Conservation (phyloP, 805 yeast genomes). For the Candida pini region DNA sequence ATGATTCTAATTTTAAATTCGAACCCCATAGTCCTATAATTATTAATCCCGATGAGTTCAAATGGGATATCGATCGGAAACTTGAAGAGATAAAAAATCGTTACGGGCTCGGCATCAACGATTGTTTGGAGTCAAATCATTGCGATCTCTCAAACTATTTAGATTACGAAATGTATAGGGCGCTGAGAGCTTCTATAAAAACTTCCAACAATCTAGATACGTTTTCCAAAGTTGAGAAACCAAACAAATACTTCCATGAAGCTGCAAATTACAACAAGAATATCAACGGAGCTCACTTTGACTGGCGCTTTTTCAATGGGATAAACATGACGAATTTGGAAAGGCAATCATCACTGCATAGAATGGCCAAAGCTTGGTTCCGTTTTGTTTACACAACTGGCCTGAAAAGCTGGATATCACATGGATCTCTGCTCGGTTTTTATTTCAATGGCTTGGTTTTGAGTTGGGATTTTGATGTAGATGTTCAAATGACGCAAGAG, state of each 20-base stretch:
- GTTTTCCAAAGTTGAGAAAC: slow-evolving; percentile 3
- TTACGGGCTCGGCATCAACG: neutral
- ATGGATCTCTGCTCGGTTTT: slow-evolving; percentile 60
- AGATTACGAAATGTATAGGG: slow-evolving; percentile 10
- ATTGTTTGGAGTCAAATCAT: neutral
- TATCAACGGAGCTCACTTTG: slow-evolving; percentile 36
- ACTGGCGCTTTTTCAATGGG: slow-evolving; percentile 39
- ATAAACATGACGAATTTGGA: slow-evolving; percentile 15
- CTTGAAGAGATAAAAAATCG: neutral
- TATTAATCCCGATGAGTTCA: slow-evolving; percentile 6
- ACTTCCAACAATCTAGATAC: slow-evolving; percentile 3
- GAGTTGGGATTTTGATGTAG: slow-evolving; percentile 61
- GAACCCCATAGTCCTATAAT: neutral
- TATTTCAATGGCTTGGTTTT: slow-evolving; percentile 52
- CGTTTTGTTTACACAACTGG: slow-evolving; percentile 39
- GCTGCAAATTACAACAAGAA: slow-evolving; percentile 28
- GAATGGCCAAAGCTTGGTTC: slow-evolving; percentile 49
- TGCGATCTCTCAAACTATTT: slow-evolving; percentile 1
- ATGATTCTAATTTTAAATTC: neutral
- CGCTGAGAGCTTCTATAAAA: too few species aligned
- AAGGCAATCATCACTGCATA: slow-evolving; percentile 34
- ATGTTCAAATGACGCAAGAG: slow-evolving; percentile 52
- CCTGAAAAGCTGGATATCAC: slow-evolving; percentile 54
- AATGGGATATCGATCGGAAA: slow-evolving; percentile 3
- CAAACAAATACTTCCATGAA: slow-evolving; percentile 37